phyloP scores from a whole-genome alignment of 257 asterid genomes.

The Salvia hispanica region DNA sequence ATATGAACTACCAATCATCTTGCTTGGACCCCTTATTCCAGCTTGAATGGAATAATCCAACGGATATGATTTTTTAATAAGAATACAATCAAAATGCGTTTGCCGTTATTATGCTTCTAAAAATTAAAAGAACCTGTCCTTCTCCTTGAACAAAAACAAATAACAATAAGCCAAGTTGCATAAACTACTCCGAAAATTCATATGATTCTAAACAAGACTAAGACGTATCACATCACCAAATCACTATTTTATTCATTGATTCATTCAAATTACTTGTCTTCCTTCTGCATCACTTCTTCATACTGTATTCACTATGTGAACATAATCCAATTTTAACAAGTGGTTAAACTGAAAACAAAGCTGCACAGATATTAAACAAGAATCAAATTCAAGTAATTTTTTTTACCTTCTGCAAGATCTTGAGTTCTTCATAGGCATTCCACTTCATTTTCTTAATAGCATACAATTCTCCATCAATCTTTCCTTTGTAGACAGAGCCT shows the following conservation, averaged over 20 bases:
- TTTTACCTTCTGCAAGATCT: conserved; percentile 91
- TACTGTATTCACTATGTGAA: not conserved
- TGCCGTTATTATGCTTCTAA: conserved; percentile 20
- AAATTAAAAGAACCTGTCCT: conserved; percentile 1
- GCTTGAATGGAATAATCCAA: conserved; percentile 33
- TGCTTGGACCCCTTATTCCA: conserved; percentile 19
- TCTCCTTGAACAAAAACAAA: conserved; percentile 17
- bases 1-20: conserved; percentile 28
- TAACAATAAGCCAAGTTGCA: conserved; percentile 21
- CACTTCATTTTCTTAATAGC: conserved; percentile 98
- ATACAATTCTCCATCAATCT: conserved; percentile 64
- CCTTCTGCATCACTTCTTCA: conserved; percentile 7
- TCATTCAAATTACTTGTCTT: conserved; percentile 11
- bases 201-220: conserved; percentile 33
- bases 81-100: conserved; percentile 7
- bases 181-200: not conserved
- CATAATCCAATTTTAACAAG: not conserved
- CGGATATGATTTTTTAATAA: conserved; percentile 1
- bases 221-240: conserved; percentile 47
- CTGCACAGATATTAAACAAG: not conserved
- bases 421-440: conserved; percentile 97
- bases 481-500: conserved; percentile 85
- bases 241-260: conserved; percentile 28
- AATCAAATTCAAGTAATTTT: too few species aligned
- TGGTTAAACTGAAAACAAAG: not conserved